phyloP scores from a whole-genome alignment of 768 basidiomycete genomes.

The Suillus subluteus region DNA sequence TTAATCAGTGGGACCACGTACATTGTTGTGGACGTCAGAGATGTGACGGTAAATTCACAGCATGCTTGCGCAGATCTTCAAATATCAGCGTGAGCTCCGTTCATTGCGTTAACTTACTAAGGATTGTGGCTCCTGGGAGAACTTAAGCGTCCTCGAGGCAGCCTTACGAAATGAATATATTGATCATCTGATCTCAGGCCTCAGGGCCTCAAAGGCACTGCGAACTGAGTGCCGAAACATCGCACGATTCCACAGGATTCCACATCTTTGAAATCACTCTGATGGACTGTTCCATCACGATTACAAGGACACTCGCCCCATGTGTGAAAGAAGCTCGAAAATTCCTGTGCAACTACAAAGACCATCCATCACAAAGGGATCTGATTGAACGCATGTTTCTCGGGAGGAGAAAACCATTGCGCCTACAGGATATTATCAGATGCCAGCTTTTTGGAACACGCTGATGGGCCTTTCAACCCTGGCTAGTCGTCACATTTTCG shows the following conservation, averaged over 20 bases:
- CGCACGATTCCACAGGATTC: neutral
- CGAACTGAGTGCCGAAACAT: neutral
- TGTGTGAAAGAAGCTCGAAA: neutral
- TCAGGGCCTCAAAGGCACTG: neutral
- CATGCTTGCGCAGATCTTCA: neutral
- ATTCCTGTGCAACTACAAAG: neutral
- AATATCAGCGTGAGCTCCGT: neutral
- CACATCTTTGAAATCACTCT: neutral
- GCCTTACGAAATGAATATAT: neutral
- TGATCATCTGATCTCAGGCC: neutral
- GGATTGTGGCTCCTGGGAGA: neutral
- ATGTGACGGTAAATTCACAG: neutral
- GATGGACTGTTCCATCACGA: neutral
- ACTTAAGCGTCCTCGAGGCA: neutral
- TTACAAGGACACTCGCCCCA: neutral
- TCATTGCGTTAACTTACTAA: neutral
- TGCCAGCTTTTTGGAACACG: neutral
- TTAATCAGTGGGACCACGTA: slow-evolving; percentile 14
- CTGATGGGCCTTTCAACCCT: neutral
- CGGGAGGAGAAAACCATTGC: neutral
- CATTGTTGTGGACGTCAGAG: neutral
- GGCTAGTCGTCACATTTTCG: neutral
- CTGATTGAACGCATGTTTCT: neutral
- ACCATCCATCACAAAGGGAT: neutral
- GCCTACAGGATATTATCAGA: neutral